A percentile compares a stretch with the other conserved stretches of the same genome.
Evolutionary conservation across 2,329 filamentous ascomycete species (phyloP).

Genomic region (Calonectria hawksworthii): DNA sequence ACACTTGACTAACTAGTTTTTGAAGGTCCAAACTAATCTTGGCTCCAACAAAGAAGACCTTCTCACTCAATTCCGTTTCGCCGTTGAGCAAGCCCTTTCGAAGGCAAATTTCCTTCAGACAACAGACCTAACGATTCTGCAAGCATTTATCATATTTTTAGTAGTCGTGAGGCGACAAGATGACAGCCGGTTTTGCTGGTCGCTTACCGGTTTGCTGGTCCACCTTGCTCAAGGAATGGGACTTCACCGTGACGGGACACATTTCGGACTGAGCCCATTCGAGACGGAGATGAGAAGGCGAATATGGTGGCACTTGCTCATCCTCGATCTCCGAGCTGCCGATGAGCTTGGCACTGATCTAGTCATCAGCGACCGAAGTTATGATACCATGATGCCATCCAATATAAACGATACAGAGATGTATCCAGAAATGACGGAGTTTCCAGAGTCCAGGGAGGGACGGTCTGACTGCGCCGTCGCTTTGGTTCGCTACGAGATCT

Average conservation of each 20-base stretch:
- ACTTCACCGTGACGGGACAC: constrained; percentile 68
- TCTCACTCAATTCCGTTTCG: constrained; percentile 63
- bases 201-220: constrained; percentile 69
- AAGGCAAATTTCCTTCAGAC: constrained; percentile 71
- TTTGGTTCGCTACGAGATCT: constrained; percentile 67
- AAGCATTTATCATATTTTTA: constrained; percentile 71
- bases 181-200: constrained; percentile 70
- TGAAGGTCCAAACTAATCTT: constrained; percentile 55
- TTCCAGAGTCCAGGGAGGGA: constrained; percentile 62
- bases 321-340: constrained; percentile 68
- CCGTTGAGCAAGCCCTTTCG: constrained; percentile 69
- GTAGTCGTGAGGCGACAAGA: constrained; percentile 62
- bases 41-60: constrained; percentile 60
- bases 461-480: constrained; percentile 66
- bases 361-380: constrained; percentile 56
- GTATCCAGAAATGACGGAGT: constrained; percentile 60
- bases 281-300: constrained; percentile 73
- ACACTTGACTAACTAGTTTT: constrained; percentile 18
- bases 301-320: constrained; percentile 72
- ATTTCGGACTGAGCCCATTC: constrained; percentile 67
- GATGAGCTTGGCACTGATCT: constrained; percentile 67
- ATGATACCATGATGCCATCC: constrained; percentile 63
- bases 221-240: constrained; percentile 73
- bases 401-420: constrained; percentile 67
- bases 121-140: constrained; percentile 68